These are phyloP conservation scores for Pestalotiopsis sp. DNA, from an alignment of 2,329 filamentous ascomycete species.

Conservation along the genomic window DNA sequence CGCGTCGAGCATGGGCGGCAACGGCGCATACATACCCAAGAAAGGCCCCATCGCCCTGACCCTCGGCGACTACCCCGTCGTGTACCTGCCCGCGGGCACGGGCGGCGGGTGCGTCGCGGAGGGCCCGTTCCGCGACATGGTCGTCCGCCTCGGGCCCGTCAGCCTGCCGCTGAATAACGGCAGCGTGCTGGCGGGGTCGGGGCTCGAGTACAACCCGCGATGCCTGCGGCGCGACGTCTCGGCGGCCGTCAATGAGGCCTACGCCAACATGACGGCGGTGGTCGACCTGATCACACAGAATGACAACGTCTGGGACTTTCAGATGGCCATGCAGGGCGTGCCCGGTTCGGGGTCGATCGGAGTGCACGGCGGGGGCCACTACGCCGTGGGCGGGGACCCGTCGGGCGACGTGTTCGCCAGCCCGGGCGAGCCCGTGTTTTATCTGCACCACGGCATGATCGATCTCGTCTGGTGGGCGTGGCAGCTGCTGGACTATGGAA, in stretches of 20 bases:
- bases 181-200: conserved; percentile 15
- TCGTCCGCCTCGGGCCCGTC: conserved; percentile 33
- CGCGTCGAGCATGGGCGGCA: conserved; percentile 43
- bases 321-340: conserved; percentile 37
- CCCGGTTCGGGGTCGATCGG: conserved; percentile 27
- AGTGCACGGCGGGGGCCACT: conserved; percentile 31
- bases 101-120: conserved; percentile 52
- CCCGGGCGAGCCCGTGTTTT: conserved; percentile 17
- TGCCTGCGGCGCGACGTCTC: conserved; percentile 30
- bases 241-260: conserved; percentile 23
- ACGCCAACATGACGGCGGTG: conserved; percentile 31
- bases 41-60: conserved; percentile 18
- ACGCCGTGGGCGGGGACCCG: conserved; percentile 30
- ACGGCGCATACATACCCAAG: conserved; percentile 31
- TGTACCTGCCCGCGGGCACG: conserved; percentile 40
- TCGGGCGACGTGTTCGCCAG: conserved; percentile 4
- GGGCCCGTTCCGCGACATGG: conserved; percentile 41
- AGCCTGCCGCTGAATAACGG: conserved; percentile 22
- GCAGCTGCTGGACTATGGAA: conserved; percentile 20
- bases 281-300: conserved; percentile 18
- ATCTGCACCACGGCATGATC: conserved; percentile 23
- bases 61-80: conserved; percentile 9
- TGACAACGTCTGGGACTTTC: conserved; percentile 34
- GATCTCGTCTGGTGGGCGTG: conserved; percentile 23
- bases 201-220: conserved; percentile 36